These are phyloP conservation scores for Mortierella hygrophila DNA, from an alignment of 192 early-diverging fungal species.

Conservation along the genomic window DNA sequence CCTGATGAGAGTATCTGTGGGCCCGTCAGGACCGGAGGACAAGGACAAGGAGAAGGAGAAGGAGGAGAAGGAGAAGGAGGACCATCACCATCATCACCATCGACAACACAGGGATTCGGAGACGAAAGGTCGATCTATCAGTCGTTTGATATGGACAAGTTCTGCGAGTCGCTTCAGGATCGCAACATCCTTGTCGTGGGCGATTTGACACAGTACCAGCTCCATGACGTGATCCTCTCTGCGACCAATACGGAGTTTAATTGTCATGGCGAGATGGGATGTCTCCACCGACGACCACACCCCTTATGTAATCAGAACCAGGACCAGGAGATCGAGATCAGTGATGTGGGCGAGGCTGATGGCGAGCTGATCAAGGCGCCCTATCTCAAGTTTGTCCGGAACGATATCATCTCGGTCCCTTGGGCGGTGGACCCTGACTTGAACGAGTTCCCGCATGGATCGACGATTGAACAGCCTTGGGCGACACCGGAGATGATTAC, in stretches of 20 bases:
- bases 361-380: not conserved
- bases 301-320: constrained; percentile 16
- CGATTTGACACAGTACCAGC: constrained; percentile 63
- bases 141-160: constrained; percentile 20
- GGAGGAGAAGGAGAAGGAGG: not conserved
- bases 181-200: constrained; percentile 61
- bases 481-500: constrained; percentile 15
- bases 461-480: constrained; percentile 59
- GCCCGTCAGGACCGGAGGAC: constrained; percentile 17
- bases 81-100: not conserved
- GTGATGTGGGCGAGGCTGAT: not conserved
- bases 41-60: not conserved
- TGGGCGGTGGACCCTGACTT: constrained; percentile 22
- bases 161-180: constrained; percentile 49
- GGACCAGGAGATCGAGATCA: not conserved
- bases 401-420: constrained; percentile 60
- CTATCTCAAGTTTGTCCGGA: constrained; percentile 53
- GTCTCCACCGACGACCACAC: constrained; percentile 40
- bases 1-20: constrained; percentile 49
- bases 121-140: constrained; percentile 8
- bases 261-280: constrained; percentile 64
- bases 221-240: constrained; percentile 65
- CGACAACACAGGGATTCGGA: not conserved
- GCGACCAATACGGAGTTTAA: constrained; percentile 56
- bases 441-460: constrained; percentile 26